Conservation (phyloP, 208 protist species). For the Polymyxa betae region DNA sequence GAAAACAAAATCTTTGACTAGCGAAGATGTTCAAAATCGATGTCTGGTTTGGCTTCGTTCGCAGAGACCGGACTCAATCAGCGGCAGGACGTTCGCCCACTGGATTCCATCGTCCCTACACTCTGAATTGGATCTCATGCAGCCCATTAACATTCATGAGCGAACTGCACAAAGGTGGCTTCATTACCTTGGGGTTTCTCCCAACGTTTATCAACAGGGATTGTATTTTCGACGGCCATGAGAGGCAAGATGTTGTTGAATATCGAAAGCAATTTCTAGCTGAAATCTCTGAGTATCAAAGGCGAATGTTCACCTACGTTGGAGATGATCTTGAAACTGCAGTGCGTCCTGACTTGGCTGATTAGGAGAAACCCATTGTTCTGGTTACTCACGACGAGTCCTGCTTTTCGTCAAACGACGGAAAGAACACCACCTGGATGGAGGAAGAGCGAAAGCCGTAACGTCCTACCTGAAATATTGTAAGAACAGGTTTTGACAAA, state of each 20-base stretch:
- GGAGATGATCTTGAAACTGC: neutral
- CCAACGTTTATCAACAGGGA: neutral
- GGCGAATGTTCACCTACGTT: neutral
- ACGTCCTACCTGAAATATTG: no score
- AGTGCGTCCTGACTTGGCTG: neutral
- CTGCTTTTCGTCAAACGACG: no score
- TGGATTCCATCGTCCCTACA: neutral
- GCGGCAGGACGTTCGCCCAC: neutral
- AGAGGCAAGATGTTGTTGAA: neutral
- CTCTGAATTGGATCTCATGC: neutral
- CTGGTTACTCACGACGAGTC: neutral
- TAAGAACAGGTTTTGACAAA: no score
- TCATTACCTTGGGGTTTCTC: neutral
- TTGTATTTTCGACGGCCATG: neutral
- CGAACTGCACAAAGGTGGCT: neutral
- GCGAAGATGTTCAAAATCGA: neutral
- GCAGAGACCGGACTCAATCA: neutral
- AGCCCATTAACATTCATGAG: neutral
- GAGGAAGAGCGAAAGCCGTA: no score
- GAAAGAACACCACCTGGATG: no score
- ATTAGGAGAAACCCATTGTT: neutral
- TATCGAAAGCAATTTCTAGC: neutral
- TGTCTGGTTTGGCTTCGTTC: neutral
- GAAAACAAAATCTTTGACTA: neutral
- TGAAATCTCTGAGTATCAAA: neutral